phyloP scores from a whole-genome alignment of 179 eudicot species.

The Sideroxylon spinosum region DNA sequence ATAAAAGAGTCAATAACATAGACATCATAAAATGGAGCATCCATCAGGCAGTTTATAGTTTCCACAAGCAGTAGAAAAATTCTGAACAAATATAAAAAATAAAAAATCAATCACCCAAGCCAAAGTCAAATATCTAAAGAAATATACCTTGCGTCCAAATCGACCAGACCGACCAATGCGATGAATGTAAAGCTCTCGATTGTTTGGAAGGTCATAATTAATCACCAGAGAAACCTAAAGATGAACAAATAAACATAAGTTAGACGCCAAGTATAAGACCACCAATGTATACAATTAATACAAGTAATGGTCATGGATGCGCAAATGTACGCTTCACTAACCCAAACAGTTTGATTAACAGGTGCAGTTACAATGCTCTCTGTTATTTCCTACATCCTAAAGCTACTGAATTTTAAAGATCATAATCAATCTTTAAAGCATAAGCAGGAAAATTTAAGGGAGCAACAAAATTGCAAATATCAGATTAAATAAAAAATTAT shows the following conservation, averaged over 20 bases:
- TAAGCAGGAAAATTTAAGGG: too few relatives aligned
- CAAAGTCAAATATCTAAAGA: neutral
- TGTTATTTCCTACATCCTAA: too few relatives aligned
- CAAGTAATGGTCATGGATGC: neutral
- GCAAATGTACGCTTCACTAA: neutral
- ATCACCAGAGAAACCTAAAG: conserved; percentile 86
- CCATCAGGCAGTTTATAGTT: too few relatives aligned
- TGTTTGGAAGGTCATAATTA: conserved; percentile 90
- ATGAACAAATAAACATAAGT: neutral
- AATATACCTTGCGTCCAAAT: conserved; percentile 89
- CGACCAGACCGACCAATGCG: conserved; percentile 98
- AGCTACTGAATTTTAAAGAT: neutral
- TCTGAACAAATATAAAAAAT: too few relatives aligned
- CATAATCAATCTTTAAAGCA: neutral
- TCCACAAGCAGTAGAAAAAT: too few relatives aligned
- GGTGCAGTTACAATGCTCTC: too few relatives aligned
- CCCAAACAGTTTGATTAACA: neutral
- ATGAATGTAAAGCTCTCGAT: conserved; percentile 94
- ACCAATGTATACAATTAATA: neutral
- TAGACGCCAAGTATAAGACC: neutral
- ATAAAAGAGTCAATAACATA: too few relatives aligned
- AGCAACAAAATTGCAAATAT: too few relatives aligned
- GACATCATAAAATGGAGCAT: too few relatives aligned
- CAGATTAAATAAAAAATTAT: too few relatives aligned
- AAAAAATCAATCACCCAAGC: neutral